A percentile compares a stretch with the other conserved stretches of the same genome.
Conservation (phyloP, 179 eudicot species). For the Patellifolia procumbens region DNA sequence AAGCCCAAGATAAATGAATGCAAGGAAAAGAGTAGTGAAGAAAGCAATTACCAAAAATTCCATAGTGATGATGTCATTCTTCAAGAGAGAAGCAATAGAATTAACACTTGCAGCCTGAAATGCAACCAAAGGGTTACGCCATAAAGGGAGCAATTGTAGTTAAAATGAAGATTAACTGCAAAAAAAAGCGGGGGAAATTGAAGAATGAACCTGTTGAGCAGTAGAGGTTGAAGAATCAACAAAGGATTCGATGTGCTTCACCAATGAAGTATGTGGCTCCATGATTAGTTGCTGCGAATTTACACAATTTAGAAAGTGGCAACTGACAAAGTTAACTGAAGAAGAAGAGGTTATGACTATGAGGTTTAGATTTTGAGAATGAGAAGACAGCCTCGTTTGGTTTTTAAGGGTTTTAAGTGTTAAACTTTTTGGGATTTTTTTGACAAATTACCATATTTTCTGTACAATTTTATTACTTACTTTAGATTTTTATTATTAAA, state of each 20-base stretch:
- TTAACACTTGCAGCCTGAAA: slow-evolving; percentile 61
- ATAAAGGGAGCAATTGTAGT: neutral
- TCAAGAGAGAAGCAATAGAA: slow-evolving; percentile 65
- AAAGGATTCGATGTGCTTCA: slow-evolving; percentile 64
- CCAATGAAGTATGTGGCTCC: slow-evolving; percentile 43
- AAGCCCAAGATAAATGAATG: neutral
- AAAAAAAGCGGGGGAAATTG: neutral
- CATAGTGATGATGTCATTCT: slow-evolving; percentile 57
- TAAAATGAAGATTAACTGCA: neutral
- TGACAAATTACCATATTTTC: too few relatives aligned
- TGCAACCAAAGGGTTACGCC: neutral
- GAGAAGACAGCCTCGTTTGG: neutral
- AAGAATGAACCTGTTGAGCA: slow-evolving; percentile 63
- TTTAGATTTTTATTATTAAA: too few relatives aligned
- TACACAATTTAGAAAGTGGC: neutral
- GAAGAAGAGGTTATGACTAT: neutral
- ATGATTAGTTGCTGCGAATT: slow-evolving; percentile 23
- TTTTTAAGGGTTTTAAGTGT: neutral
- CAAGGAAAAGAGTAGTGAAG: neutral
- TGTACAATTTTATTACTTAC: too few relatives aligned
- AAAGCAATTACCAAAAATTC: slow-evolving; percentile 52
- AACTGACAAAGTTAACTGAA: neutral
- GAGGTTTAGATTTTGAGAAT: neutral
- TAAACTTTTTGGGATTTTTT: too few relatives aligned
- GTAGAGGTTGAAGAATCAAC: slow-evolving; percentile 62